These are phyloP conservation scores for Talaromyces sp. DNA, from an alignment of 2,329 filamentous ascomycete species.

Conservation along the genomic window DNA sequence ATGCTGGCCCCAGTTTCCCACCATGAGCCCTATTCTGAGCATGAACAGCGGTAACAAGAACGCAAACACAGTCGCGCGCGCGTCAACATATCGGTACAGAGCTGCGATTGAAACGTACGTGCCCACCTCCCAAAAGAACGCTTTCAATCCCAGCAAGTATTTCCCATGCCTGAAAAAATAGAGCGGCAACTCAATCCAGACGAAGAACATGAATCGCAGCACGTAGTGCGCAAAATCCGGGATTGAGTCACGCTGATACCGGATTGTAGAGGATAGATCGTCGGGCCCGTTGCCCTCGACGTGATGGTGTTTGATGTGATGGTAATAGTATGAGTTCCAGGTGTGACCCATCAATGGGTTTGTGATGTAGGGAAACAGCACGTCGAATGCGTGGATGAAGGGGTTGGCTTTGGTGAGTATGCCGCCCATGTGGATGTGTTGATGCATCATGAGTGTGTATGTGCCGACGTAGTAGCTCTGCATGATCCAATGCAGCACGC, in stretches of 20 bases:
- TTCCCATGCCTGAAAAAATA: slow-evolving; percentile 69
- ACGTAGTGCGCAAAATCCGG: slow-evolving; percentile 68
- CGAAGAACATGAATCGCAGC: slow-evolving; percentile 66
- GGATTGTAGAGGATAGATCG: slow-evolving; percentile 71
- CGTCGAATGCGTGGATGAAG: slow-evolving; percentile 56
- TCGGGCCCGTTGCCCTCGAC: slow-evolving; percentile 75
- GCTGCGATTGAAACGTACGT: slow-evolving; percentile 44
- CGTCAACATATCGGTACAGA: slow-evolving; percentile 40
- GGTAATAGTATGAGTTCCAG: slow-evolving; percentile 81
- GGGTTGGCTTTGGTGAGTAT: slow-evolving; percentile 56
- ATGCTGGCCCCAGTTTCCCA: slow-evolving; percentile 82
- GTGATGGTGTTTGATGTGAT: slow-evolving; percentile 83
- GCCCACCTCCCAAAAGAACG: slow-evolving; percentile 58
- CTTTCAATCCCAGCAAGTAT: slow-evolving; percentile 50
- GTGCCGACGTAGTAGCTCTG: slow-evolving; percentile 66
- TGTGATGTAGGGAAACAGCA: slow-evolving; percentile 65
- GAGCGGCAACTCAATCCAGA: slow-evolving; percentile 70
- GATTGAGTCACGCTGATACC: slow-evolving; percentile 68
- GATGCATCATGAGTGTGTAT: slow-evolving; percentile 79
- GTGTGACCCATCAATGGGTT: slow-evolving; percentile 79
- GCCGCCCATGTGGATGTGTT: slow-evolving; percentile 76
- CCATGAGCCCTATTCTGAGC: slow-evolving; percentile 69
- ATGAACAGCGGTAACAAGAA: slow-evolving; percentile 63
- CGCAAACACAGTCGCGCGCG: slow-evolving; percentile 59
- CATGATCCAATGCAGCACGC: slow-evolving; percentile 61